Evolutionary conservation across 148 eudicot species (phyloP), one percentile per base, ranked within the genome.

Genomic region (Polygonum aviculare): DNA sequence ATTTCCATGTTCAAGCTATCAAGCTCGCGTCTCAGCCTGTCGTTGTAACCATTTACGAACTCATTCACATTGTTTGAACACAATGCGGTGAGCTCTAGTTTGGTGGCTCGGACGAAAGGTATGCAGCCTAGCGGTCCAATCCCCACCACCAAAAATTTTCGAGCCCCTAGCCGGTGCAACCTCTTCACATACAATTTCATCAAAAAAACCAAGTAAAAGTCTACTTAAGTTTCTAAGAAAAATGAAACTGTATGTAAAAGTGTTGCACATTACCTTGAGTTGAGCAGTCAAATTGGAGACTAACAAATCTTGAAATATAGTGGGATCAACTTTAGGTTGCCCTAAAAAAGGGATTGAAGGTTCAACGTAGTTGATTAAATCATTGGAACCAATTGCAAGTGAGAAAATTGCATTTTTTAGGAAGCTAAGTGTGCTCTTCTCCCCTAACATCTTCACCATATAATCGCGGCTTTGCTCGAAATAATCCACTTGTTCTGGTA

Each of bases 121-220:
- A 89, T 89, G 83, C 88, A 89, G 33, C 92, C 92, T 10, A 89
- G 81, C 9, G 92, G 92, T 78, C 92, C 92, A 14, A 89, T 76
- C 35, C 85, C 88, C 0, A 82, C 84, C n/a, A 87, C 86, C 6
- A 89, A 41, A 21, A 87, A 83, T 77, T 85, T 89, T 12, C 88
- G 83, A 65, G 87, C 92, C 48, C 90, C 92, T 59, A 85, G 73
- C 74, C 69, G 79, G 31, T 82, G 80, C 77, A 87, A 78, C 76
- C 88, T 70, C 92, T 89, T 79, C 71, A 75, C 65, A 74, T 52
- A 15, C 0, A 52, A 41, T 7, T 21, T 60, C 41, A 19, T 18
- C 40, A 73, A 72, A 26, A 7, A 16, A 41, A 15, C 14, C 15
- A 52, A 52, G 31, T 26, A 26, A 26, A 26, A 26, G 31, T 26